Conservation (phyloP, 306 rosid species). For the Purshia tridentata region DNA sequence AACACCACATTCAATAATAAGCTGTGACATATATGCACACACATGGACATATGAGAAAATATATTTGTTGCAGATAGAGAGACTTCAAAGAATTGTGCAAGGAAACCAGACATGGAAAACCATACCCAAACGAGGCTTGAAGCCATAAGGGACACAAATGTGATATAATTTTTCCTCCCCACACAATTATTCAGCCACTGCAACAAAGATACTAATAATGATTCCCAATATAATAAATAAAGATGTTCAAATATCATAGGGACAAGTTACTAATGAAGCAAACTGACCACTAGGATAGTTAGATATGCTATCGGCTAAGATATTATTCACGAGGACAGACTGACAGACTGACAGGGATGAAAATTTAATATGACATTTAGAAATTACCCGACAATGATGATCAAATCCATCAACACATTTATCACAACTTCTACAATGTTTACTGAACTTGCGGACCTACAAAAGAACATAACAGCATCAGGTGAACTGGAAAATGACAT, state of each 20-base stretch:
- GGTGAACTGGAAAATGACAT: neutral
- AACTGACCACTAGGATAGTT: neutral
- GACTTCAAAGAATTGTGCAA: neutral
- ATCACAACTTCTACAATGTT: conserved; percentile 84
- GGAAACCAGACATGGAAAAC: conserved; percentile 4
- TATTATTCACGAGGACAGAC: conserved; percentile 2
- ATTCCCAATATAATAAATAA: conserved; percentile 7
- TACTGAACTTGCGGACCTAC: conserved; percentile 80
- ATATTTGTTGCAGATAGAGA: neutral
- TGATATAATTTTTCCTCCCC: conserved; percentile 74
- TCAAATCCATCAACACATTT: conserved; percentile 90
- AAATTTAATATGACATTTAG: neutral
- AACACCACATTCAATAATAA: conserved; percentile 70
- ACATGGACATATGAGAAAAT: neutral
- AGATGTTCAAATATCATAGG: neutral
- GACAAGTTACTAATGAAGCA: neutral
- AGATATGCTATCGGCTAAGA: neutral
- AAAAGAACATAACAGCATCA: conserved; percentile 17
- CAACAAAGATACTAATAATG: conserved; percentile 30
- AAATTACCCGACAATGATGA: conserved; percentile 78
- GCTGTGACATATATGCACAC: conserved; percentile 41
- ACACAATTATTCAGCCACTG: conserved; percentile 92
- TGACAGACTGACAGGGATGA: neutral
- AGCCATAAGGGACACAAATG: conserved; percentile 82
- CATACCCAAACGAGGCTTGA: conserved; percentile 77